Base-by-base conservation (phyloP, 441 rosid species). In the Corymbia calophylla region DNA sequence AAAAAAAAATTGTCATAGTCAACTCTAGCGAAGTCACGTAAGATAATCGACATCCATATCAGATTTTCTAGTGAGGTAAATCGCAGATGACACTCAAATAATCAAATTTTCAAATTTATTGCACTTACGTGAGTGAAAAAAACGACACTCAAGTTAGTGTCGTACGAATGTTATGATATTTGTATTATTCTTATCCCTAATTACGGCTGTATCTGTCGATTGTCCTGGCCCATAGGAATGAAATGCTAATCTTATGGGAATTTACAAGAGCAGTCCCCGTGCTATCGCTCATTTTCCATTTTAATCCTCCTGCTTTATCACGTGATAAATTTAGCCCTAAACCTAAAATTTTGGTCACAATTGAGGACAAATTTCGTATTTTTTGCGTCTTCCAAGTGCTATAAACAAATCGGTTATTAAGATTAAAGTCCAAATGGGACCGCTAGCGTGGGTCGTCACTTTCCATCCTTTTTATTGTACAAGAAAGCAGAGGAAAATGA, bases 401-500 rank as follows among this genome's bases (percentile, higher is more conserved):
- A 73, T 1, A 77, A 23, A 44, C 51, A 77, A 39, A 44, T 77
- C 1, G n/a, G 1, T 12, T 12, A 23, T 77, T 77, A 18, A 77
- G 49, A 39, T 1, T 23, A 23, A 23, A 3, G n/a, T 29, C 0
- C n/a, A 23, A 44, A 23, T 0, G 16, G 10, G 6, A 39, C 12
- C 0, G 9, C 3, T 44, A 77, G n/a, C 0, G 1, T 1, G 0
- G 17, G 12, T 23, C 0, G n/a, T 2, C n/a, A 12, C 51, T 39
- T 11, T 12, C 51, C 51, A 73, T 1, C 23, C 29, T 5, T 70
- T 70, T 39, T 21, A 11, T 39, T 2, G 17, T 68, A 19, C 12
- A 27, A 13, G 31, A 60, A 60, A 60, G 31, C 7, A 12, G 15
- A 27, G 66, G 66, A 27, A 53, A 27, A 60, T 27, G 27, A n/a